Evolutionary conservation across 345 rosid genomes (phyloP).

Genomic region (Hibiscus syriacus): DNA sequence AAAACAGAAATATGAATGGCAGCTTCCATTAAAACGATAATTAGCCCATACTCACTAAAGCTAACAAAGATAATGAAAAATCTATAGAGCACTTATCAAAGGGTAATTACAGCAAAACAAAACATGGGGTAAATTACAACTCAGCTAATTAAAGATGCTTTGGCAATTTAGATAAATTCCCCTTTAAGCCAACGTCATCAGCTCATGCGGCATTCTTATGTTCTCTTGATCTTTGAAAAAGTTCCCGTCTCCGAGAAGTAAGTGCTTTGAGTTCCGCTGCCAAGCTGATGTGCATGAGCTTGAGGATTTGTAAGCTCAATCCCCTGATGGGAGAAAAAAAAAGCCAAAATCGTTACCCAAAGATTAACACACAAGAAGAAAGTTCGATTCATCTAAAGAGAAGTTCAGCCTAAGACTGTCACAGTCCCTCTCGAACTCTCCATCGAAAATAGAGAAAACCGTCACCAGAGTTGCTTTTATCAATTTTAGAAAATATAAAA

Average conservation of each 20-base stretch:
- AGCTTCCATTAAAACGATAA: too few species aligned
- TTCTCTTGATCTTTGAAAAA: conserved; percentile 68
- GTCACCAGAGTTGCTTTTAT: background rate
- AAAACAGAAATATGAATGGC: background rate
- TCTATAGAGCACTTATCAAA: background rate
- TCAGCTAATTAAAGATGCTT: background rate
- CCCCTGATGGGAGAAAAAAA: background rate
- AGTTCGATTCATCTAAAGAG: background rate
- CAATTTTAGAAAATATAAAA: background rate
- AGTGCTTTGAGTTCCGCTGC: conserved; percentile 88
- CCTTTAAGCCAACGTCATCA: background rate
- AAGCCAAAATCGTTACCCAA: background rate
- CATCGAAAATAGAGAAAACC: background rate
- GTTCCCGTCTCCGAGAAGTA: conserved; percentile 91
- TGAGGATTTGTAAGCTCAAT: conserved; percentile 83
- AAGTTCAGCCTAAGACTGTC: background rate
- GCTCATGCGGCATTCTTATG: background rate
- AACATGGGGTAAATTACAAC: background rate
- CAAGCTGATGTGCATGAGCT: conserved; percentile 68
- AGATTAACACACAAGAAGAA: background rate
- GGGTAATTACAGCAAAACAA: background rate
- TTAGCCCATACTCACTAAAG: too few species aligned
- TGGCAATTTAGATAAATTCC: background rate
- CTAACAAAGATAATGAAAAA: background rate
- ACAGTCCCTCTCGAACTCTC: too few species aligned